Evolutionary conservation across 1,139 yeast genomes (phyloP).

Genomic region (Candida tropicalis): DNA sequence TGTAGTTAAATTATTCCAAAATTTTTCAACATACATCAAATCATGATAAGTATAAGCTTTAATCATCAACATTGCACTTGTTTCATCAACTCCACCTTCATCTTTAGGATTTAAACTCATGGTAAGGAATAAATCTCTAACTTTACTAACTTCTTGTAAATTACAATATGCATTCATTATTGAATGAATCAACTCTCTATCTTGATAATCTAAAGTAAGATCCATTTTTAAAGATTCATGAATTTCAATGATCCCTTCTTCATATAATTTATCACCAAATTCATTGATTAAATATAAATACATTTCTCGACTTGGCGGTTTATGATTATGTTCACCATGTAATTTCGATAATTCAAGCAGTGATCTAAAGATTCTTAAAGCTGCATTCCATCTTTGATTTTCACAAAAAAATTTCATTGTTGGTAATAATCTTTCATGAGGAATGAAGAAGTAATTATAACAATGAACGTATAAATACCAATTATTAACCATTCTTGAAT

Average conservation of each 20-base stretch:
- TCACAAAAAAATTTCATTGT: conserved; percentile 62
- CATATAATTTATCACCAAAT: conserved; percentile 63
- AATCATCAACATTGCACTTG: conserved; percentile 72
- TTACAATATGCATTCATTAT: conserved; percentile 69
- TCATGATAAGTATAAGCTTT: conserved; percentile 65
- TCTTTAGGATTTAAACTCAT: conserved; percentile 55
- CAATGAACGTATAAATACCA: conserved; percentile 68
- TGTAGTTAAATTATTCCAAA: conserved; percentile 64
- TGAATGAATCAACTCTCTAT: conserved; percentile 61
- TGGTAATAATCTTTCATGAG: conserved; percentile 62
- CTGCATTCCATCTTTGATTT: conserved; percentile 61
- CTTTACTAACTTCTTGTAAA: conserved; percentile 60
- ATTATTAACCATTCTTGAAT: conserved; percentile 49
- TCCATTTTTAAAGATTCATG: conserved; percentile 73
- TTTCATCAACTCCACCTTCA: conserved; percentile 59
- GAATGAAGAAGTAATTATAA: conserved; percentile 59
- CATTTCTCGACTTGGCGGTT: conserved; percentile 70
- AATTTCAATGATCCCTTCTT: conserved; percentile 68
- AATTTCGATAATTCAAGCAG: conserved; percentile 59
- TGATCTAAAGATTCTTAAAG: conserved; percentile 65
- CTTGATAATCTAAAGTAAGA: conserved; percentile 53
- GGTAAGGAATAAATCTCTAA: conserved; percentile 63
- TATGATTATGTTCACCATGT: conserved; percentile 44
- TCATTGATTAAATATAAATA: conserved; percentile 61
- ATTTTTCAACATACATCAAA: conserved; percentile 58